Evolutionary conservation across 2,329 filamentous ascomycete species (phyloP).

Genomic region (Calonectria fujianensis): DNA sequence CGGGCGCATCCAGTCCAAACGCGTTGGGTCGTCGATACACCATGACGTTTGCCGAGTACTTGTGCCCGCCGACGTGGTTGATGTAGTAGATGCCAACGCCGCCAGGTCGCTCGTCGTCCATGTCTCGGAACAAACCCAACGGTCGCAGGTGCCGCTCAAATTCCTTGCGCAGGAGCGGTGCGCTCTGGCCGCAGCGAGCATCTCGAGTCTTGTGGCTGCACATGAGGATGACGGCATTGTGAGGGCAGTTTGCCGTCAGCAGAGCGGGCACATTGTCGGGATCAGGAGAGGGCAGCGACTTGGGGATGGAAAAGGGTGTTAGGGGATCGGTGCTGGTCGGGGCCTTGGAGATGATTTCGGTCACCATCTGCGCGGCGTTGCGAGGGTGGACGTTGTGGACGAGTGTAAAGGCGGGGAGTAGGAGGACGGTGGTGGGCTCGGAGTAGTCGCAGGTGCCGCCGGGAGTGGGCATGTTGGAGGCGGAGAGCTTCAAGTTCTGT

Average conservation of each 20-base stretch:
- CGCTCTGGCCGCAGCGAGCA: conserved; percentile 94
- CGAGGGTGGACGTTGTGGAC: conserved; percentile 89
- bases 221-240: conserved; percentile 90
- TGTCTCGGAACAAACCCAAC: conserved; percentile 88
- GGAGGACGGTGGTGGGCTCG: conserved; percentile 84
- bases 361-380: conserved; percentile 82
- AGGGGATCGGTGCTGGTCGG: conserved; percentile 85
- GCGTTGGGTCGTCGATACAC: conserved; percentile 83
- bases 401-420: conserved; percentile 89
- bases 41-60: conserved; percentile 96
- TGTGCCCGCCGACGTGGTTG: conserved; percentile 96
- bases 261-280: conserved; percentile 57
- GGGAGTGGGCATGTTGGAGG: conserved; percentile 91
- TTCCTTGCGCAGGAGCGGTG: conserved; percentile 90
- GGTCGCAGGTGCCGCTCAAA: conserved; percentile 92
- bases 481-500: conserved; percentile 91
- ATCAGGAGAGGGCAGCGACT: conserved; percentile 56
- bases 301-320: conserved; percentile 61
- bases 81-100: conserved; percentile 98
- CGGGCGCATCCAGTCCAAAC: conserved; percentile 71
- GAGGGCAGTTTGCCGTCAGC: conserved; percentile 77
- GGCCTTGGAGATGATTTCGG: conserved; percentile 79
- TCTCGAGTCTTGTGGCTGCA: conserved; percentile 97
- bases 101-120: conserved; percentile 91
- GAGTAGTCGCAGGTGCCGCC: conserved; percentile 77